Evolutionary conservation across 140 eudicot species (phyloP).

Genomic region (Cichorium intybus): DNA sequence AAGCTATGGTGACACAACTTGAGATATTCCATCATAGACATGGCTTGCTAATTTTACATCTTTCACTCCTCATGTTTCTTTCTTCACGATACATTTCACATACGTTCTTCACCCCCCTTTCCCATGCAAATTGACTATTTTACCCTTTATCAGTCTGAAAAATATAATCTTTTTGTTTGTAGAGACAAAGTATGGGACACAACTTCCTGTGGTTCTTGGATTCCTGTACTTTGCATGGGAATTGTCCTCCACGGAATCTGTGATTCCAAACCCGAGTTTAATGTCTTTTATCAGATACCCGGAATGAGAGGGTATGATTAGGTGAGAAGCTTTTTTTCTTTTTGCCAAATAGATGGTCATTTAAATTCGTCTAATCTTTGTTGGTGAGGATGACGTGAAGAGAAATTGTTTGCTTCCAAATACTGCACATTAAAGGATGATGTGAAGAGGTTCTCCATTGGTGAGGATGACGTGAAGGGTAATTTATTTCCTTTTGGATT

Average conservation of each 20-base stretch:
- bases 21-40: constrained; percentile 91
- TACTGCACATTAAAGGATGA: no score
- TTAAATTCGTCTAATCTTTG: no score
- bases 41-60: constrained; percentile 77
- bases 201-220: constrained; percentile 86
- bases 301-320: constrained; percentile 53
- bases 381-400: no score
- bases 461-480: no score
- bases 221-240: constrained; percentile 69
- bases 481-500: no score
- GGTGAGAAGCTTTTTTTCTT: no score
- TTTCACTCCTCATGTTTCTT: constrained; percentile 67
- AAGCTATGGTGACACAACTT: constrained; percentile 81
- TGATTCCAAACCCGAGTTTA: constrained; percentile 80
- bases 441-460: no score
- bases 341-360: no score
- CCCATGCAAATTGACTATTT: no score
- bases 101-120: no score
- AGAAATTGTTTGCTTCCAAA: no score
- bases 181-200: constrained; percentile 75
- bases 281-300: constrained; percentile 59
- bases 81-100: constrained; percentile 68
- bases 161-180: constrained; percentile 38
- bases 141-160: no score
- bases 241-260: constrained; percentile 77